phyloP scores from a whole-genome alignment of 352 stramenopile genomes.

The Pythium dissotocum region DNA sequence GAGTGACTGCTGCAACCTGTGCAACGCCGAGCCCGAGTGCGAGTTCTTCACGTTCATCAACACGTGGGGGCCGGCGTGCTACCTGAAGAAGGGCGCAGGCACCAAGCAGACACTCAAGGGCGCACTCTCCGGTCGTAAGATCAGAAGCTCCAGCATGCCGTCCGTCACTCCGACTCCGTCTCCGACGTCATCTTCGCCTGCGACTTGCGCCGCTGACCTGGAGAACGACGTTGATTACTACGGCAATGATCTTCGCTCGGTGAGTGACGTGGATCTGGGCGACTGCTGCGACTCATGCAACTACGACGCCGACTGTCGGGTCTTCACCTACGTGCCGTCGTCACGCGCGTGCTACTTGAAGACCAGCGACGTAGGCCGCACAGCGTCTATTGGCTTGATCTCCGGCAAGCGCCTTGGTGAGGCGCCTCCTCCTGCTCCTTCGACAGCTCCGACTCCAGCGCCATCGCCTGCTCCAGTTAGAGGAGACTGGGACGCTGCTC shows the following conservation, averaged over 20 bases:
- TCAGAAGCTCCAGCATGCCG: slow-evolving; percentile 32
- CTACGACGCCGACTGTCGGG: slow-evolving; percentile 39
- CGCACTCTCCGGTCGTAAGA: slow-evolving; percentile 23
- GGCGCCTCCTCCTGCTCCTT: slow-evolving; percentile 29
- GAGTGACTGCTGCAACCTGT: slow-evolving; percentile 42
- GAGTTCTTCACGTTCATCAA: slow-evolving; percentile 59
- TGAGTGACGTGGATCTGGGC: background rate
- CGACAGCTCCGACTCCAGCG: background rate
- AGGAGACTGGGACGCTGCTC: slow-evolving; percentile 11
- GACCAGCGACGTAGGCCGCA: slow-evolving; percentile 46
- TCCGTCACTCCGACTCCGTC: slow-evolving; percentile 3
- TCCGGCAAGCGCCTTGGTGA: background rate
- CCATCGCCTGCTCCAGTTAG: background rate
- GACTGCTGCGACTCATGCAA: background rate
- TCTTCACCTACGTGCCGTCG: slow-evolving; percentile 3
- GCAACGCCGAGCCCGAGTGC: slow-evolving; percentile 37
- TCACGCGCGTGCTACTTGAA: slow-evolving; percentile 31
- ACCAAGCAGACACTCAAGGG: slow-evolving; percentile 27
- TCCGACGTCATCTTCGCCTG: too few relatives aligned
- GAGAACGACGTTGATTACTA: slow-evolving; percentile 53
- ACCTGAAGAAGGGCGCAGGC: slow-evolving; percentile 40
- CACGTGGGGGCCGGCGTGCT: slow-evolving; percentile 48
- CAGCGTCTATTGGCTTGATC: too few relatives aligned
- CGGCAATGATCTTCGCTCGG: slow-evolving; percentile 9
- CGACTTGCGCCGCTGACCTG: slow-evolving; percentile 26